Conservation (phyloP, 169 alveolate species). For the Plasmodium malariae region DNA sequence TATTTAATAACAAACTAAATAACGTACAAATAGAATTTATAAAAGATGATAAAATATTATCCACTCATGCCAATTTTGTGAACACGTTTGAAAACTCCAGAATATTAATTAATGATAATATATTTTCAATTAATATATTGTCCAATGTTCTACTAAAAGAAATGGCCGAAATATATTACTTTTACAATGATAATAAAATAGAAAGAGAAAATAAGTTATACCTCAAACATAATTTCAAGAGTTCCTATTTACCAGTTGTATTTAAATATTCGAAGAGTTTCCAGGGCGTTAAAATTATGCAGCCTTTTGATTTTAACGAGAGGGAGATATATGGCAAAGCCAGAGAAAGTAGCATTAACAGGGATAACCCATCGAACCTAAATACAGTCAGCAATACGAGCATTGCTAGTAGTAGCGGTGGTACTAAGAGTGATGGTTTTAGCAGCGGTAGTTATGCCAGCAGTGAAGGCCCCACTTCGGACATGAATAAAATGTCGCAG, state of each 20-base stretch:
- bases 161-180: constrained; percentile 72
- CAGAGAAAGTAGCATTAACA: neutral
- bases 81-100: constrained; percentile 61
- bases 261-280: constrained; percentile 43
- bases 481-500: neutral
- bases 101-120: constrained; percentile 53
- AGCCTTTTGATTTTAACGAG: constrained; percentile 23
- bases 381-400: neutral
- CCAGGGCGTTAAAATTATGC: neutral
- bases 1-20: constrained; percentile 41
- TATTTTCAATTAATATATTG: constrained; percentile 35
- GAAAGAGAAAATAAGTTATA: constrained; percentile 69
- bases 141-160: constrained; percentile 54
- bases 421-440: neutral
- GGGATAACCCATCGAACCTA: no score
- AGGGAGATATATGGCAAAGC: neutral
- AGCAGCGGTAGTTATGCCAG: neutral
- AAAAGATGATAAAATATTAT: constrained; percentile 42
- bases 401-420: neutral
- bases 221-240: constrained; percentile 36
- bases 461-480: neutral
- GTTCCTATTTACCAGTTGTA: constrained; percentile 43
- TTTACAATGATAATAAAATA: constrained; percentile 50
- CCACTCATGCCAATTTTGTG: constrained; percentile 48
- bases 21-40: constrained; percentile 58